Conservation (phyloP, 139 green algal genomes). For the Asterochloris sp. region DNA sequence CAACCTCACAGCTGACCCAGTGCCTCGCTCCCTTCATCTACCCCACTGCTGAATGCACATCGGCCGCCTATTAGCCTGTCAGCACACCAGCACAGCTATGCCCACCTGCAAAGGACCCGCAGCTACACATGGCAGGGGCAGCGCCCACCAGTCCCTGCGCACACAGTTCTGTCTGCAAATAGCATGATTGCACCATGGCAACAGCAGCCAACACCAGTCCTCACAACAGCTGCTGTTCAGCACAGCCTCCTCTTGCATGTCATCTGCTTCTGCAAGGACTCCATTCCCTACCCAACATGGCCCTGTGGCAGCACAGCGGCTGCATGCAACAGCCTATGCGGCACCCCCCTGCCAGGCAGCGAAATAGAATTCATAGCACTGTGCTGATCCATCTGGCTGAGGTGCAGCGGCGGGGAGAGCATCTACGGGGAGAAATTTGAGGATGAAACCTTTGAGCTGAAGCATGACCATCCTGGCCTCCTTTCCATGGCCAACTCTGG, state of each 20-base stretch:
- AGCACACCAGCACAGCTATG: not conserved
- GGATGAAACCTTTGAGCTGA: slow-evolving; percentile 48
- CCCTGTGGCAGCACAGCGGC: not conserved
- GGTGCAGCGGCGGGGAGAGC: slow-evolving; percentile 67
- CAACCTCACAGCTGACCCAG: not conserved
- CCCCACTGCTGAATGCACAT: too few species aligned
- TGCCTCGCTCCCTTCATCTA: not conserved
- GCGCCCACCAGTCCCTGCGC: too few species aligned
- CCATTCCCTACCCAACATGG: too few species aligned
- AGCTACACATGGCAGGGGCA: too few species aligned
- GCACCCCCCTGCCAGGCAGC: not conserved
- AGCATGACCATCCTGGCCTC: slow-evolving; percentile 30
- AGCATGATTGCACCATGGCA: too few species aligned
- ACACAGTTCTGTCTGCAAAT: too few species aligned
- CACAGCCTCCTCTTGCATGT: too few species aligned
- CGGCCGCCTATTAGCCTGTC: too few species aligned
- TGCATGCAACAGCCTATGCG: not conserved
- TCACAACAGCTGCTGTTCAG: too few species aligned
- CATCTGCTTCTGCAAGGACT: too few species aligned
- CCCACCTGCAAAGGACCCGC: too few species aligned
- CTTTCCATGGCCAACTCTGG: slow-evolving; percentile 79
- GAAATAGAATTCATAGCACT: not conserved
- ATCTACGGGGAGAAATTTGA: slow-evolving; percentile 56
- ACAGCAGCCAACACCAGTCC: too few species aligned
- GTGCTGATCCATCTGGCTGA: not conserved